Base-by-base conservation (phyloP, 345 rosid genomes). In the Lepidium aucheri region DNA sequence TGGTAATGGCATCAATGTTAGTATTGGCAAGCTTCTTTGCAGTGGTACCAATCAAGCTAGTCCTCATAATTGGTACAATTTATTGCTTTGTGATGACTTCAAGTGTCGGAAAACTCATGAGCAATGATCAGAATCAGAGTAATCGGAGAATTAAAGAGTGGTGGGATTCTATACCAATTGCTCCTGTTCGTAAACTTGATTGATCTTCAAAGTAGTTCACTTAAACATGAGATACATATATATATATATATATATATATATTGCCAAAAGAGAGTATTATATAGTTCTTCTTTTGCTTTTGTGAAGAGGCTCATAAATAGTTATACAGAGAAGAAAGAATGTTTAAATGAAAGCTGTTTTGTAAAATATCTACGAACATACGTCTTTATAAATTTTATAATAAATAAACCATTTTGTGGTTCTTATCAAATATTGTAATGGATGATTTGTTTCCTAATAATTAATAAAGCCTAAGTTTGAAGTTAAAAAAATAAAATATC, bases 131-230 rank as follows among this genome's bases (percentile, higher is more conserved):
- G 66, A 85, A n/a, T n/a, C n/a, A n/a, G n/a, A n/a, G 87, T 40
- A 80, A 84, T 43, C 75, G 95, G 35, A 78, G 95, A 65, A 55
- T 83, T 17, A 78, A 79, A 53, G 96, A 88, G 76, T 91, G 99
- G 99, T 94, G 97, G 97, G 95, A 82, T 47, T 83, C 95, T 0
- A 88, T 91, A 73, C 97, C 99, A 2, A 75, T 86, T 30, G 76
- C 72, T 22, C 90, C 84, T 0, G 83, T 91, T 42, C 92, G 84
- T 4, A 46, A 84, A 9, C 79, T 77, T 7, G 68, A 83, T 49
- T 9, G 63, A 45, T 67, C 77, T 40, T 60, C 77, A 36, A 74
- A 74, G 68, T 67, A 52, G 67, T 15, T 13, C 52, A 55, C 58
- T 38, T 47, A 24, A 26, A 34, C 22, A 39, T 20, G 59, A 47